Base-by-base conservation (phyloP, 1,139 yeast species). In the Diutina pseudorugosa region DNA sequence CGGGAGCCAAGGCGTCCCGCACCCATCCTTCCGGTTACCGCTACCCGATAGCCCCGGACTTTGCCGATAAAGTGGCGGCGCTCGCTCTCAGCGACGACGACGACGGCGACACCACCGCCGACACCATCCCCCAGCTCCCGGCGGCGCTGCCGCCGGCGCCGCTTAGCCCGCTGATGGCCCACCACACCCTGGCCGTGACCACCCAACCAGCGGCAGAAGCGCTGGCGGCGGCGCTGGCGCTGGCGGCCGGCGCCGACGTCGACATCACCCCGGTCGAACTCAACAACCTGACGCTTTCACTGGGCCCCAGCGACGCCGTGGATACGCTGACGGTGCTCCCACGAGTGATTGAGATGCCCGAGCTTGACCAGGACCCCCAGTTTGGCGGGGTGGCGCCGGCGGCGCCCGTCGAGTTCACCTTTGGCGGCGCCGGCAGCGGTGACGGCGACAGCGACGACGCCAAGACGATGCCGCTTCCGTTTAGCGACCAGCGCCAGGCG, bases 261-360 rank as follows among this genome's bases (percentile, higher is more conserved):
- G 49, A 45, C 16, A 27, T 45, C 21, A 45, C 49, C 40, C 49
- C 49, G n/a, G 40, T 27, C 14, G 49, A 45, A 16, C 16, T 45
- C 16, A n/a, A n/a, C 7, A 27, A 45, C n/a, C 18, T 19, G 20
- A 45, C 49, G 14, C 9, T 45, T 8, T 16, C 41, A 6, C 23
- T 18, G 23, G 49, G 27, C 12, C 36, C 20, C 40, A 19, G 16
- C 40, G 49, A 45, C 9, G 27, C 19, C 23, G 27, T 45, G 14
- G 49, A 45, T 14, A 45, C 36, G 19, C 19, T n/a, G 18, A 11
- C 27, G 23, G 40, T 45, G 40, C 27, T 45, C 14, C 49, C 36
- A 3, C 40, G 36, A 14, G 18, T 27, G 14, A 45, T 45, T 14
- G 40, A 45, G n/a, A 45, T 45, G 40, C 49, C 49, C 14, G 49